These are phyloP conservation scores for Plasmodium chabaudi DNA, from an alignment of 169 alveolate species.

Conservation along the genomic window DNA sequence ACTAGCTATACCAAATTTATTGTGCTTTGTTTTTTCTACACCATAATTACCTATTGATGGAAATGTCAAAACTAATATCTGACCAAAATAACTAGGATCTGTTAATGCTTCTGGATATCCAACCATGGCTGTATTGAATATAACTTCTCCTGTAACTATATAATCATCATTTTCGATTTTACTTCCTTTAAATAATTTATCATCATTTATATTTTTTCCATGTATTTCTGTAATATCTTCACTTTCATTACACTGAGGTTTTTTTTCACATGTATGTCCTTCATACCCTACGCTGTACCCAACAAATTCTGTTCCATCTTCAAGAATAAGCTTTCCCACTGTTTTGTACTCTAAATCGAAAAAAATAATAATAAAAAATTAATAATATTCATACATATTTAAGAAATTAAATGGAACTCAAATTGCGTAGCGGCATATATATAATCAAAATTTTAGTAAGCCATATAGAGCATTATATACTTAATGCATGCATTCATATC, in stretches of 20 bases:
- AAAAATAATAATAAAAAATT: constrained; percentile 6
- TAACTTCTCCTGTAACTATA: constrained; percentile 87
- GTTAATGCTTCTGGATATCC: constrained; percentile 93
- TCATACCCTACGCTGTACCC: constrained; percentile 74
- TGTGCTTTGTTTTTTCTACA: constrained; percentile 84
- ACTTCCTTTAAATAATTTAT: constrained; percentile 33
- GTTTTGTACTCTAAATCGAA: constrained; percentile 41
- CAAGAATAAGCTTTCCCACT: constrained; percentile 70
- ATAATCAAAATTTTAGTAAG: too few relatives aligned
- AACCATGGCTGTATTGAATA: constrained; percentile 91
- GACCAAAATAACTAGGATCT: constrained; percentile 91
- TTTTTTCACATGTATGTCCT: constrained; percentile 33
- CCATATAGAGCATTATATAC: too few relatives aligned
- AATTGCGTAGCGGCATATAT: too few relatives aligned
- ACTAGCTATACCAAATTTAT: constrained; percentile 83
- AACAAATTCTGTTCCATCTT: constrained; percentile 53
- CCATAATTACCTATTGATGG: constrained; percentile 93
- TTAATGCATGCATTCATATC: too few relatives aligned
- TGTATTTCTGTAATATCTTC: constrained; percentile 13
- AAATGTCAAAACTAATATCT: constrained; percentile 87
- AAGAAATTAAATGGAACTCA: too few relatives aligned
- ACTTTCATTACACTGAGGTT: not conserved
- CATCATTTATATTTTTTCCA: constrained; percentile 20
- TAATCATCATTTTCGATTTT: constrained; percentile 67
- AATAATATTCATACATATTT: not conserved